These are phyloP conservation scores for Yamadazyma diddensiae DNA, from an alignment of 1,139 yeast species.

Conservation along the genomic window DNA sequence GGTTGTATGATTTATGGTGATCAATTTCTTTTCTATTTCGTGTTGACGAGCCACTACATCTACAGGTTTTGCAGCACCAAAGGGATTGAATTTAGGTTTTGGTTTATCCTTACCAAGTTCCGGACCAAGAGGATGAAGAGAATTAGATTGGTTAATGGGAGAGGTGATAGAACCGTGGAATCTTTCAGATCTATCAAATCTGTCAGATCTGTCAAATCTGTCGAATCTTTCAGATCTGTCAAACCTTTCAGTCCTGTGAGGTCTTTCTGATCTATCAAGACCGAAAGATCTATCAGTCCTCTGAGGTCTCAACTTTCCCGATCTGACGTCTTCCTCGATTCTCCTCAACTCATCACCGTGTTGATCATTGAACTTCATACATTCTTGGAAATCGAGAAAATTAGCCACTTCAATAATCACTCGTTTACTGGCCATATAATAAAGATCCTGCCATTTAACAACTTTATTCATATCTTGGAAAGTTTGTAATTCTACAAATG, in stretches of 20 bases:
- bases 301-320: slow-evolving; percentile 18
- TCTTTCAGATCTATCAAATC: background rate
- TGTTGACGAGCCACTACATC: slow-evolving; percentile 39
- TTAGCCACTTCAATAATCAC: slow-evolving; percentile 46
- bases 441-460: slow-evolving; percentile 45
- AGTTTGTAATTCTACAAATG: slow-evolving; percentile 56
- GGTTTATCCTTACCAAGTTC: slow-evolving; percentile 3
- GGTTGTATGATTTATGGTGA: slow-evolving; percentile 56
- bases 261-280: background rate
- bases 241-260: slow-evolving; percentile 1
- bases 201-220: background rate
- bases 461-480: slow-evolving; percentile 46
- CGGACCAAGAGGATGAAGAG: background rate
- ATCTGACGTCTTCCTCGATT: slow-evolving; percentile 30
- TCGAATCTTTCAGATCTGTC: background rate
- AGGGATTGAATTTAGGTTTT: slow-evolving; percentile 39
- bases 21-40: slow-evolving; percentile 45
- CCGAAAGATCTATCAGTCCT: background rate
- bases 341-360: slow-evolving; percentile 28
- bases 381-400: slow-evolving; percentile 46
- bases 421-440: slow-evolving; percentile 38
- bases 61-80: slow-evolving; percentile 48
- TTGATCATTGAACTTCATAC: slow-evolving; percentile 40
- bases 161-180: background rate
- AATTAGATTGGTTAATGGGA: background rate